Percentiles rank a stretch among this genome's conserved stretches.
phyloP scores from a whole-genome alignment of 2,329 filamentous ascomycete genomes.

The Cladophialophora bantiana region DNA sequence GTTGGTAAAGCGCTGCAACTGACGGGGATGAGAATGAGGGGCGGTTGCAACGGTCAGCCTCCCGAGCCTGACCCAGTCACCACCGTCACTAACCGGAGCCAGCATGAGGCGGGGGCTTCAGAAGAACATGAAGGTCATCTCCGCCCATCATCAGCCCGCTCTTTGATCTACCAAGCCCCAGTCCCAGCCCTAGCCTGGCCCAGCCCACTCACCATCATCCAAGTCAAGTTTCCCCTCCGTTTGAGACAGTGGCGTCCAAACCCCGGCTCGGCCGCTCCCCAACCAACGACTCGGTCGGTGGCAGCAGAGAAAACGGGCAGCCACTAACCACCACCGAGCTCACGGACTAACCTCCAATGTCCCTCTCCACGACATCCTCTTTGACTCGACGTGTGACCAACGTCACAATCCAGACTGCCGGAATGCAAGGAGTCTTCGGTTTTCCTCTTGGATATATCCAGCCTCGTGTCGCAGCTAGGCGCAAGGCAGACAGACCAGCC shows the following conservation, averaged over 20 bases:
- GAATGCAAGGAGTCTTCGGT: neutral
- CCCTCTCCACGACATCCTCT: neutral
- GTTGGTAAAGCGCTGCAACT: neutral
- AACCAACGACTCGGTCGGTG: neutral
- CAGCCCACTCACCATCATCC: too few relatives aligned
- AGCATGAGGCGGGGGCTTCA: neutral
- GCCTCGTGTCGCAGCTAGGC: constrained; percentile 12
- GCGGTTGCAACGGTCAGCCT: too few relatives aligned
- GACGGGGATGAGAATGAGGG: neutral
- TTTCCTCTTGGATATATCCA: neutral
- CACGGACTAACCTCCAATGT: neutral
- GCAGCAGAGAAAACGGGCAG: neutral
- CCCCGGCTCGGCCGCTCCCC: constrained; percentile 1
- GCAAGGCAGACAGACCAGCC: neutral
- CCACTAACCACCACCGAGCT: neutral
- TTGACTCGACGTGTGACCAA: constrained; percentile 6
- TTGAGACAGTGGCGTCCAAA: constrained; percentile 1
- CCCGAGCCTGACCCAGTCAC: too few relatives aligned
- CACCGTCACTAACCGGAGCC: too few relatives aligned
- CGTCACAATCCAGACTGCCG: constrained; percentile 15
- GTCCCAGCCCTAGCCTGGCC: neutral
- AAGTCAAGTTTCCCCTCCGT: too few relatives aligned
- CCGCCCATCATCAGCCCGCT: neutral
- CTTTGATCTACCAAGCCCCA: neutral
- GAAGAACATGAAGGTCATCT: constrained; percentile 3